These are phyloP conservation scores for Agapanthus africanus DNA, from an alignment of 106 monocot species.

Conservation along the genomic window DNA sequence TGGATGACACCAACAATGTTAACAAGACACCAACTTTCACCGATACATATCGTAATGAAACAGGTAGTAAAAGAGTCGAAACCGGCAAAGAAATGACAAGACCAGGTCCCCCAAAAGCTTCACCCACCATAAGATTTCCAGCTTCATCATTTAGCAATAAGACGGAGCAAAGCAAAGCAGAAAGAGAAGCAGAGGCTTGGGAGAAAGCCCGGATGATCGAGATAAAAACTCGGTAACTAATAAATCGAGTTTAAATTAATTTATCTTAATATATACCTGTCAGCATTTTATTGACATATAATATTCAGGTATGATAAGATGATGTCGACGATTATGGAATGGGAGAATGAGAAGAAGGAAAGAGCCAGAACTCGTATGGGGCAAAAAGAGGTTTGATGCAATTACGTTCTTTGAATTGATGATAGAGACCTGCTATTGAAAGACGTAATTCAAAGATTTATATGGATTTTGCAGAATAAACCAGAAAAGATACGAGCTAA, in stretches of 20 bases:
- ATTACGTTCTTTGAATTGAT: not conserved
- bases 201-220: conserved; percentile 23
- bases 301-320: conserved; percentile 16
- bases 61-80: not conserved
- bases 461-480: conserved; percentile 42
- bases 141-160: conserved; percentile 6
- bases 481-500: conserved; percentile 36
- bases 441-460: not conserved
- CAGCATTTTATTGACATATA: not conserved
- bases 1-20: not conserved
- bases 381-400: conserved; percentile 11
- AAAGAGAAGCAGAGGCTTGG: conserved; percentile 19
- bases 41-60: not conserved
- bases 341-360: conserved; percentile 26
- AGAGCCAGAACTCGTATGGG: conserved; percentile 15
- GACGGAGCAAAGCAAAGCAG: not conserved
- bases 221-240: conserved; percentile 13
- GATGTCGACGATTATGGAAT: conserved; percentile 26
- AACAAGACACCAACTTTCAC: not conserved
- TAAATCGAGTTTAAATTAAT: no score
- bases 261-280: no score
- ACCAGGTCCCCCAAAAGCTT: not conserved
- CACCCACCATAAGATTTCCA: conserved; percentile 6
- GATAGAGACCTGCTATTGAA: conserved; percentile 1
- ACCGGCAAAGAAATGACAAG: conserved; percentile 12